Evolutionary conservation across 1,139 yeast species (phyloP).

Genomic region (Blastobotrys ciferrii): DNA sequence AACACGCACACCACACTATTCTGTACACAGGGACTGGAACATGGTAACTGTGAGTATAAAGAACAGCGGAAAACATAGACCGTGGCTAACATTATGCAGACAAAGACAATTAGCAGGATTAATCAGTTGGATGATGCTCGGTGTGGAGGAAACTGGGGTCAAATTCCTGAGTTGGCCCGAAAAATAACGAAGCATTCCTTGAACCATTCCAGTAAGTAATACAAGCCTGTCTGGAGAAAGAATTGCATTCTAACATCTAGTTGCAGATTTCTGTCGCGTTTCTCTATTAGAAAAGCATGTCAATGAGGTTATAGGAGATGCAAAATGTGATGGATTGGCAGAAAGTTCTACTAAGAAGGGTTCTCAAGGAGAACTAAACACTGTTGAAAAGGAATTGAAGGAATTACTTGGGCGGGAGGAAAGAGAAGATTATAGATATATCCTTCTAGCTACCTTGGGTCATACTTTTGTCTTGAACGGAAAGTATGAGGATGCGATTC

Average conservation of each 20-base stretch:
- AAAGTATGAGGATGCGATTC: constrained; percentile 20
- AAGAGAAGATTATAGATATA: constrained; percentile 15
- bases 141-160: constrained; percentile 23
- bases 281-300: constrained; percentile 9
- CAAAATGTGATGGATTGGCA: constrained; percentile 4
- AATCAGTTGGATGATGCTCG: constrained; percentile 26
- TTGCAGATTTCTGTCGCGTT: constrained; percentile 1
- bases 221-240: not conserved
- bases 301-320: not conserved
- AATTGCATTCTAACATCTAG: not conserved
- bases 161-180: constrained; percentile 26
- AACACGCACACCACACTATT: constrained; percentile 3
- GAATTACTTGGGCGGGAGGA: not conserved
- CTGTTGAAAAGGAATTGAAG: constrained; percentile 7
- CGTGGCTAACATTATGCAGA: not conserved
- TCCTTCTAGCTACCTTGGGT: constrained; percentile 24
- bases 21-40: not conserved
- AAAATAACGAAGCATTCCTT: constrained; percentile 25
- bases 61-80: not conserved
- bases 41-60: constrained; percentile 4
- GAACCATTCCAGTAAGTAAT: constrained; percentile 12
- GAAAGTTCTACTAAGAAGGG: not conserved
- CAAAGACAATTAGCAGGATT: constrained; percentile 7
- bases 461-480: constrained; percentile 25
- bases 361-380: not conserved